phyloP scores from a whole-genome alignment of 2,329 filamentous ascomycete genomes.

The Pseudogymnoascus sp. region DNA sequence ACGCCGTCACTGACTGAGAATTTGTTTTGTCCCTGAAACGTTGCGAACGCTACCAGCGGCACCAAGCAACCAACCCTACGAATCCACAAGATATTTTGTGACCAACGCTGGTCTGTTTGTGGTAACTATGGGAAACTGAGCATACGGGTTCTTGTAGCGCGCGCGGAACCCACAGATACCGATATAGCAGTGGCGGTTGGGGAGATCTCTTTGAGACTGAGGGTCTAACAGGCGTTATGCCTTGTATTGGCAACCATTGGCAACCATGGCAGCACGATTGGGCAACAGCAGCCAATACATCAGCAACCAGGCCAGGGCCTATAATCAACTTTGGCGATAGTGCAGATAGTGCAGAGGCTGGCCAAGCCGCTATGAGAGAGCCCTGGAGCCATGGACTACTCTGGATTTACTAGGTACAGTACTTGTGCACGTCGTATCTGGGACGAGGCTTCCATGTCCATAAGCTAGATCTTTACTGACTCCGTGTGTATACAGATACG shows the following conservation, averaged over 20 bases:
- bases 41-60: background rate
- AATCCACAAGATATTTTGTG: background rate
- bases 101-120: background rate
- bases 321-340: background rate
- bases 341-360: background rate
- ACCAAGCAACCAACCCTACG: background rate
- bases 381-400: background rate
- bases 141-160: background rate
- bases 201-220: background rate
- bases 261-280: background rate
- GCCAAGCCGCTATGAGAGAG: background rate
- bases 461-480: background rate
- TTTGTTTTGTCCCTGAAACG: slow-evolving; percentile 1
- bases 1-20: background rate
- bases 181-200: background rate
- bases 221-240: background rate
- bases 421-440: background rate
- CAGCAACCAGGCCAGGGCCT: background rate
- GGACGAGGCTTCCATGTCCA: background rate
- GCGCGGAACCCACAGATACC: background rate
- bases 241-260: background rate
- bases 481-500: background rate
- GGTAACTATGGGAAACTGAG: background rate
- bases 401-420: background rate
- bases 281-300: background rate